These are phyloP conservation scores for Mycena belliarum DNA, from an alignment of 768 basidiomycete genomes.

Conservation along the genomic window DNA sequence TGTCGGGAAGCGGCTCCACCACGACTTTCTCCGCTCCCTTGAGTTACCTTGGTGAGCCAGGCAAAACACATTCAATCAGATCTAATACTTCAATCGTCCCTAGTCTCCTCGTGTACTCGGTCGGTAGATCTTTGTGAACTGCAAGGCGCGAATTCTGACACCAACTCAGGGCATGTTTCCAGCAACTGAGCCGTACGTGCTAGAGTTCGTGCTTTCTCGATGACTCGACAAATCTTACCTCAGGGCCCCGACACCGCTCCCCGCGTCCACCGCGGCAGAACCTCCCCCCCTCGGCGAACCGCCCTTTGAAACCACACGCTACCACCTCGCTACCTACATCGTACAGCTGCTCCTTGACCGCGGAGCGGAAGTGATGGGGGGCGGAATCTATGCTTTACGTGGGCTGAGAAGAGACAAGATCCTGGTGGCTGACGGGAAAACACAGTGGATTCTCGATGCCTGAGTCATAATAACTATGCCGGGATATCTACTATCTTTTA, in stretches of 20 bases:
- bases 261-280: background rate
- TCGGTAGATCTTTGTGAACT: background rate
- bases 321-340: conserved; percentile 7
- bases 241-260: background rate
- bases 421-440: too few relatives aligned
- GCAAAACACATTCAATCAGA: background rate
- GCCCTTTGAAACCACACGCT: conserved; percentile 11
- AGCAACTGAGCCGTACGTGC: conserved; percentile 1
- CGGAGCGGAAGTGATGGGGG: background rate
- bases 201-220: too few relatives aligned
- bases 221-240: too few relatives aligned
- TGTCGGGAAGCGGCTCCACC: conserved; percentile 6
- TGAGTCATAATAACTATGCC: too few relatives aligned
- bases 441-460: too few relatives aligned
- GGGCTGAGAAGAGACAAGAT: too few relatives aligned
- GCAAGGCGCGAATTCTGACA: too few relatives aligned
- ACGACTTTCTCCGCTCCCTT: background rate
- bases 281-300: conserved; percentile 7
- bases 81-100: background rate
- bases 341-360: conserved; percentile 5
- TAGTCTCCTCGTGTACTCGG: conserved; percentile 4
- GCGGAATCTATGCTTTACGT: background rate
- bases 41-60: background rate
- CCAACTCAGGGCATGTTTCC: background rate
- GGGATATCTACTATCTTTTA: too few relatives aligned